A percentile compares a stretch with the other conserved stretches of the same genome.
These are phyloP conservation scores for Nicotiana sylvestris DNA, from an alignment of 257 asterid species.

Conservation along the genomic window DNA sequence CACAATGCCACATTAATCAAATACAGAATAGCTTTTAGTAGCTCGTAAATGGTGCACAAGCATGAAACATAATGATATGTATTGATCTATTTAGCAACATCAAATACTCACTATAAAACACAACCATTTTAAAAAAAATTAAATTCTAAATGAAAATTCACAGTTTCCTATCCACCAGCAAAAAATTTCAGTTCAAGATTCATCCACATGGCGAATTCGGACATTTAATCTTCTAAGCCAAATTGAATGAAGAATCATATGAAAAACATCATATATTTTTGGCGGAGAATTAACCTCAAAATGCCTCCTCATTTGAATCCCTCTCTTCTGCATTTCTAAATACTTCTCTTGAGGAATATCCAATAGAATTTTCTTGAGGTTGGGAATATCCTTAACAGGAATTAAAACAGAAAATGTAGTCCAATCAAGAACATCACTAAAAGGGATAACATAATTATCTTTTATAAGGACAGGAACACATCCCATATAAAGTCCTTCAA, in stretches of 20 bases:
- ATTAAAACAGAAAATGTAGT: conserved; percentile 54
- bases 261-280: conserved; percentile 39
- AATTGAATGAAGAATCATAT: conserved; percentile 51
- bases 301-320: conserved; percentile 35
- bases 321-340: conserved; percentile 44
- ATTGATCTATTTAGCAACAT: not conserved
- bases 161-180: not conserved
- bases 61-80: no score
- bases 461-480: conserved; percentile 80
- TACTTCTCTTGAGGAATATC: conserved; percentile 43
- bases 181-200: not conserved
- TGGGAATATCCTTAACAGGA: conserved; percentile 56
- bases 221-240: conserved; percentile 46
- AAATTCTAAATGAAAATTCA: not conserved
- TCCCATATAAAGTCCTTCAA: conserved; percentile 74
- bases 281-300: conserved; percentile 46
- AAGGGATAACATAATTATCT: conserved; percentile 64
- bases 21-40: no score
- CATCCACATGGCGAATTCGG: conserved; percentile 8
- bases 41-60: no score
- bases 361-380: conserved; percentile 46
- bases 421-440: conserved; percentile 74
- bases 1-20: no score
- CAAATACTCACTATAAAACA: not conserved
- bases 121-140: not conserved